phyloP scores from a whole-genome alignment of 1,284 basidiomycete species.

The Somion occarium region DNA sequence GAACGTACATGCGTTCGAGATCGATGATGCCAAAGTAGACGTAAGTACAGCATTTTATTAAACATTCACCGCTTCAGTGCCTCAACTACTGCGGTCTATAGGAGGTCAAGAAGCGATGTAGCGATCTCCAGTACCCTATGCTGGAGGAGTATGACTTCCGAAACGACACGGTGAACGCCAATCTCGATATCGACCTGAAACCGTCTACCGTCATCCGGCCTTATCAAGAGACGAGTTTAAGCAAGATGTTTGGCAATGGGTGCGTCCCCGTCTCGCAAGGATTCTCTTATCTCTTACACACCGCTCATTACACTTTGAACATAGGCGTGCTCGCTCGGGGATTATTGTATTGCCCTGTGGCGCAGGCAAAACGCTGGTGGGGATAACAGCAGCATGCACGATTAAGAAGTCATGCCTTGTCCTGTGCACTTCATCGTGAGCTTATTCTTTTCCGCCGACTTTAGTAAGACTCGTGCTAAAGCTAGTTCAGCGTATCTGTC shows the following conservation, averaged over 20 bases:
- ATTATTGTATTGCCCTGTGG: constrained; percentile 99
- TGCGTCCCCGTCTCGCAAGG: constrained; percentile 33
- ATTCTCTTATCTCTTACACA: neutral
- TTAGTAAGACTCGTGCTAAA: neutral
- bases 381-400: constrained; percentile 98
- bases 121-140: constrained; percentile 94
- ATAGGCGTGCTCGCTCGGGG: constrained; percentile 90
- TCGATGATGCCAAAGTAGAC: constrained; percentile 88
- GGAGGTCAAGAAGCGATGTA: constrained; percentile 92
- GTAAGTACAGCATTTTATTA: constrained; percentile 37
- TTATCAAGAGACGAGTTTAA: constrained; percentile 95
- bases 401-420: constrained; percentile 99
- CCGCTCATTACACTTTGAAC: constrained; percentile 1
- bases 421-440: constrained; percentile 93
- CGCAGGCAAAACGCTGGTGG: constrained; percentile 97
- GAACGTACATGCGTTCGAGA: constrained; percentile 93
- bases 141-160: constrained; percentile 98
- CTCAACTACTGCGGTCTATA: constrained; percentile 33
- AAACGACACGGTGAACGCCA: constrained; percentile 91
- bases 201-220: constrained; percentile 94
- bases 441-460: constrained; percentile 16
- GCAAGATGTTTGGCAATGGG: constrained; percentile 99
- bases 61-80: neutral
- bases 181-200: constrained; percentile 95
- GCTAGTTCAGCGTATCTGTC: constrained; percentile 74